A percentile compares a stretch with the other conserved stretches of the same genome.
Evolutionary conservation across 2,329 filamentous ascomycete genomes (phyloP).

Genomic region (Gaeumannomyces sp.): DNA sequence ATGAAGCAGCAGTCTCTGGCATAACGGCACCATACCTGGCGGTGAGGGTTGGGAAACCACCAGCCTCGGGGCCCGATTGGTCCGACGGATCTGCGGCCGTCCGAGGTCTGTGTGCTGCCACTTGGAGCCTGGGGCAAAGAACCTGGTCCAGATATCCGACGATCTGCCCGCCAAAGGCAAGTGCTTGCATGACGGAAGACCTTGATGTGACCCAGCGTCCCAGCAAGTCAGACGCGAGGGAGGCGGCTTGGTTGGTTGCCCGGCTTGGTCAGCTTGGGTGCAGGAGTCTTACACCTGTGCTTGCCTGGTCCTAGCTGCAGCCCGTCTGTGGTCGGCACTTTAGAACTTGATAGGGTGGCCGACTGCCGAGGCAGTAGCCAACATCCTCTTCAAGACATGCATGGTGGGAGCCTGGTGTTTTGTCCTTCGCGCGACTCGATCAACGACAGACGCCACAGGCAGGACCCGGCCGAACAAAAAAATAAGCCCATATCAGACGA

Average conservation of each 20-base stretch:
- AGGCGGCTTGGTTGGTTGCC: neutral
- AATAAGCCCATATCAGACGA: constrained; percentile 1
- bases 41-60: neutral
- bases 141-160: neutral
- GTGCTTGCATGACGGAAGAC: neutral
- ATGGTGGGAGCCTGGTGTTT: neutral
- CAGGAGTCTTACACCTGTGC: neutral
- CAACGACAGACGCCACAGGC: neutral
- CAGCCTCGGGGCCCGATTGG: neutral
- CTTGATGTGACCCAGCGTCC: neutral
- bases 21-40: neutral
- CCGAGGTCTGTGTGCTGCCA: neutral
- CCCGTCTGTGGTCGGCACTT: neutral
- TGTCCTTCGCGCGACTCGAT: neutral
- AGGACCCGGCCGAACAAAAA: neutral
- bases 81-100: neutral
- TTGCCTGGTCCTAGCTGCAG: neutral
- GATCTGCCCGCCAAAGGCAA: neutral
- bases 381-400: neutral
- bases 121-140: neutral
- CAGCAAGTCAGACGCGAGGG: neutral
- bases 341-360: neutral
- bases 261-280: neutral
- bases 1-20: neutral
- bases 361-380: neutral